Evolutionary conservation across 495 filamentous ascomycete species (phyloP).

Genomic region (Talaromyces borbonicus): DNA sequence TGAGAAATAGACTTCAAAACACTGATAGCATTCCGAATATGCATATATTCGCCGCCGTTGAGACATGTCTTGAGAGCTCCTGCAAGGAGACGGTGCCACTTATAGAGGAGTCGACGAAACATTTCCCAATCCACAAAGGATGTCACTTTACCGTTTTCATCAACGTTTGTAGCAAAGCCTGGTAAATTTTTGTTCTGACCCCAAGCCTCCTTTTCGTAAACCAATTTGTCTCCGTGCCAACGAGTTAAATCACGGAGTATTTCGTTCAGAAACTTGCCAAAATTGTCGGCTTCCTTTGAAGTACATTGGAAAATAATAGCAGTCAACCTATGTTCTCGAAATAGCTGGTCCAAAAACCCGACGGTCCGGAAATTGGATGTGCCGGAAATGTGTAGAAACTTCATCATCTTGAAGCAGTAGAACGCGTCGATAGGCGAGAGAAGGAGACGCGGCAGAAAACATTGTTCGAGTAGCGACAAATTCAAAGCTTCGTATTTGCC

Average conservation of each 20-base stretch:
- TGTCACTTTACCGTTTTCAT: slow-evolving; percentile 50
- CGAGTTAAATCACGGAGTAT: slow-evolving; percentile 63
- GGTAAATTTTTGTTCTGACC: slow-evolving; percentile 52
- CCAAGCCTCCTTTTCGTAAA: slow-evolving; percentile 73
- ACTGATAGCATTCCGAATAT: slow-evolving; percentile 90
- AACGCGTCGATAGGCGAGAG: slow-evolving; percentile 79
- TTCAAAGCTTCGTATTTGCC: slow-evolving; percentile 58
- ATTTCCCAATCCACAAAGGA: slow-evolving; percentile 72
- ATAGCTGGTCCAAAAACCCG: slow-evolving; percentile 71
- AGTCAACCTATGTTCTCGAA: slow-evolving; percentile 67
- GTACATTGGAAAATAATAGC: slow-evolving; percentile 81
- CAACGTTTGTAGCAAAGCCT: slow-evolving; percentile 58
- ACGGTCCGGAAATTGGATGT: slow-evolving; percentile 82
- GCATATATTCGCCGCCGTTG: slow-evolving; percentile 83
- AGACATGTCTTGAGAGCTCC: slow-evolving; percentile 70
- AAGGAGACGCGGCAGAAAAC: slow-evolving; percentile 76
- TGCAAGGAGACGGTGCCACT: slow-evolving; percentile 78
- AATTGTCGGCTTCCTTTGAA: slow-evolving; percentile 77
- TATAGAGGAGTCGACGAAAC: slow-evolving; percentile 73
- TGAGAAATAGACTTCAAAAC: slow-evolving; percentile 72
- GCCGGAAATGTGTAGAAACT: slow-evolving; percentile 71
- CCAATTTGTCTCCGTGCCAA: slow-evolving; percentile 71
- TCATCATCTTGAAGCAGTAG: slow-evolving; percentile 75
- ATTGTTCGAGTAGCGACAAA: slow-evolving; percentile 73
- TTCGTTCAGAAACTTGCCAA: slow-evolving; percentile 79